phyloP scores from a whole-genome alignment of 257 asterid genomes.

The Rhazya stricta region DNA sequence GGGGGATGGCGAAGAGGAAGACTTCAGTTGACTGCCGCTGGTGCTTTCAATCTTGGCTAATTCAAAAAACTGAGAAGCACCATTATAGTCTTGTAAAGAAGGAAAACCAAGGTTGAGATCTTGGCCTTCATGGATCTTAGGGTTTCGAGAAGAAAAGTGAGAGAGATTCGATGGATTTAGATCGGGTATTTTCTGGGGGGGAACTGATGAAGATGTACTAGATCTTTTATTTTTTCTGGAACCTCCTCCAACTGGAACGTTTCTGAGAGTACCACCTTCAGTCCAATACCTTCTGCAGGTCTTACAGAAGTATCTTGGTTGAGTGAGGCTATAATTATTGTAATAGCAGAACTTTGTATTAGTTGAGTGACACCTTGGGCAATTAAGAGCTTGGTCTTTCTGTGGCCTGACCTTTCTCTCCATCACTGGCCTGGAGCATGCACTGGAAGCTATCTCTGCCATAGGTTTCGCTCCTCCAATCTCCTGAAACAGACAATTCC shows the following conservation, averaged over 20 bases:
- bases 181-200: slow-evolving; percentile 36
- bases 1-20: slow-evolving; percentile 28
- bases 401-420: slow-evolving; percentile 58
- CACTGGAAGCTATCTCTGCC: slow-evolving; percentile 35
- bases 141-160: slow-evolving; percentile 33
- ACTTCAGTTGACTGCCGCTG: slow-evolving; percentile 14
- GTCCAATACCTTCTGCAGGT: slow-evolving; percentile 86
- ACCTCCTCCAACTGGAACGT: slow-evolving; percentile 78
- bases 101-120: slow-evolving; percentile 58
- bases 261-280: slow-evolving; percentile 72
- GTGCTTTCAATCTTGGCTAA: slow-evolving; percentile 38
- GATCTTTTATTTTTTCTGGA: slow-evolving; percentile 57
- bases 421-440: slow-evolving; percentile 30
- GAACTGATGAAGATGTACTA: slow-evolving; percentile 9
- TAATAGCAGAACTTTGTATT: slow-evolving; percentile 80
- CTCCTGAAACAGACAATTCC: slow-evolving; percentile 37
- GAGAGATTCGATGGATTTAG: slow-evolving; percentile 39
- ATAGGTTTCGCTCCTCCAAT: slow-evolving; percentile 36
- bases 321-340: slow-evolving; percentile 77
- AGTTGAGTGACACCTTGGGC: slow-evolving; percentile 70
- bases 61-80: slow-evolving; percentile 39
- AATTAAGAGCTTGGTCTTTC: slow-evolving; percentile 49
- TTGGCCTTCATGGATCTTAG: slow-evolving; percentile 40
- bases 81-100: slow-evolving; percentile 22
- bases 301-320: slow-evolving; percentile 83